Evolutionary conservation across 192 early-diverging fungal genomes (phyloP), one percentile per base, ranked within the genome.

Genomic region (Entomortierella lignicola): DNA sequence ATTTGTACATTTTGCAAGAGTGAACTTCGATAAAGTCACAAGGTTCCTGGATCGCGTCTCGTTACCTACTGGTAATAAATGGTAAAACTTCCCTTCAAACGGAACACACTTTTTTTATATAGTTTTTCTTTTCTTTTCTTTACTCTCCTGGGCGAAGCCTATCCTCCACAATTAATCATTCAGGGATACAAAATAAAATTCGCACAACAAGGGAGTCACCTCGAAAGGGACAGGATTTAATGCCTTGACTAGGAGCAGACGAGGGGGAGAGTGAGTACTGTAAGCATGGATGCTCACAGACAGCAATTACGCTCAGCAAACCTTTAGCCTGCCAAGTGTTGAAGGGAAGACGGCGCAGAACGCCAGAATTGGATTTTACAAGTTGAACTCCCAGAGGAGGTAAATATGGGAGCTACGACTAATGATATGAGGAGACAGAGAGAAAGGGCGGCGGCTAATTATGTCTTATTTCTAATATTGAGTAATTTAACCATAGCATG

Each of bases 171-270:
- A n/a, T n/a, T n/a, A n/a, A n/a, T n/a, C n/a, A n/a, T n/a, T n/a
- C n/a, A n/a, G n/a, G n/a, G n/a, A n/a, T n/a, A n/a, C n/a, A n/a
- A n/a, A n/a, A n/a, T n/a, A n/a, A n/a, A n/a, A n/a, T n/a, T n/a
- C n/a, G n/a, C n/a, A n/a, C 29, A 55, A 55, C 26, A 20, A 51
- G n/a, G 60, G 60, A 62, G 32, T 47, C 60, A 51, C 20, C 17
- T 29, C 29, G 60, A 47, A 20, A 64, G 54, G 41, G 39, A 4
- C 52, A 29, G 23, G 27, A 54, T 29, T 3, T 17, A 54, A 27
- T 54, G 7, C 23, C 23, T 10, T 29, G 10, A 54, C 7, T 39
- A 58, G 56, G 56, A 58, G 56, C n/a, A 58, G 21, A n/a, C 25
- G 39, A 58, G 56, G 56, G 56, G 18, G 34, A 58, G 30, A 18